A percentile compares a stretch with the other conserved stretches of the same genome.
Conservation (phyloP, 1,284 basidiomycete genomes). For the Bondarzewia mesenterica region DNA sequence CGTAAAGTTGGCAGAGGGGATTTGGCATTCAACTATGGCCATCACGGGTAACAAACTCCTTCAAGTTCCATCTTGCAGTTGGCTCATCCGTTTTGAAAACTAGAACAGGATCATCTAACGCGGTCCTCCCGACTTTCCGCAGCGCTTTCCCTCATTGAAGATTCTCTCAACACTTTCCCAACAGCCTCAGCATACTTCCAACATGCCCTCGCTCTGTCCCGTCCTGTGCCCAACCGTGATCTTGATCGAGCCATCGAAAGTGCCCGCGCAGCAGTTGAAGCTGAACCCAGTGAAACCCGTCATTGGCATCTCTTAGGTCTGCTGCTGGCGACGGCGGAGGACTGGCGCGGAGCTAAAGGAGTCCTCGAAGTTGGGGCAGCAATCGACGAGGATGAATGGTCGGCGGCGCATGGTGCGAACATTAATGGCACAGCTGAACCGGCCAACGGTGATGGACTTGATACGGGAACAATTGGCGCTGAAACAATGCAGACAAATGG, state of each 20-base stretch:
- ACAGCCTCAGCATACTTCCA: slow-evolving; percentile 70
- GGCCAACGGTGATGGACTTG: slow-evolving; percentile 2
- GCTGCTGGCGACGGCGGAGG: slow-evolving; percentile 70
- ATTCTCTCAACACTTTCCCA: slow-evolving; percentile 46
- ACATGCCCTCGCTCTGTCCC: slow-evolving; percentile 70
- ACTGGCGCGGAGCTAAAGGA: slow-evolving; percentile 74
- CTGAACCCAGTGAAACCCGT: slow-evolving; percentile 63
- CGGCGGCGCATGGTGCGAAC: slow-evolving; percentile 14
- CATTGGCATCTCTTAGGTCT: slow-evolving; percentile 92
- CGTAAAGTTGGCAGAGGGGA: slow-evolving; percentile 58
- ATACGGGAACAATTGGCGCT: slow-evolving; percentile 5
- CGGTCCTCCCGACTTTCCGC: slow-evolving; percentile 52
- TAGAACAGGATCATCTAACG: slow-evolving; percentile 59
- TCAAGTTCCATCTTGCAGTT: neutral
- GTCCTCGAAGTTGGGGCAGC: slow-evolving; percentile 68
- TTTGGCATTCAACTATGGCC: slow-evolving; percentile 54
- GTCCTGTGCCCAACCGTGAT: slow-evolving; percentile 56
- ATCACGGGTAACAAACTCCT: slow-evolving; percentile 40
- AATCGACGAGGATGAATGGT: slow-evolving; percentile 38
- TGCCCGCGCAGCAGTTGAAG: slow-evolving; percentile 73
- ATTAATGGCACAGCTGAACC: neutral
- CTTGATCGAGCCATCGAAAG: slow-evolving; percentile 60
- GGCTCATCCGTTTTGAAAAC: slow-evolving; percentile 5
- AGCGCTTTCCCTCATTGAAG: slow-evolving; percentile 51
- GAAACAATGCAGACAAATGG: neutral